Evolutionary conservation across 371 early-diverging fungal species (phyloP).

Genomic region (Gilbertella persicaria): DNA sequence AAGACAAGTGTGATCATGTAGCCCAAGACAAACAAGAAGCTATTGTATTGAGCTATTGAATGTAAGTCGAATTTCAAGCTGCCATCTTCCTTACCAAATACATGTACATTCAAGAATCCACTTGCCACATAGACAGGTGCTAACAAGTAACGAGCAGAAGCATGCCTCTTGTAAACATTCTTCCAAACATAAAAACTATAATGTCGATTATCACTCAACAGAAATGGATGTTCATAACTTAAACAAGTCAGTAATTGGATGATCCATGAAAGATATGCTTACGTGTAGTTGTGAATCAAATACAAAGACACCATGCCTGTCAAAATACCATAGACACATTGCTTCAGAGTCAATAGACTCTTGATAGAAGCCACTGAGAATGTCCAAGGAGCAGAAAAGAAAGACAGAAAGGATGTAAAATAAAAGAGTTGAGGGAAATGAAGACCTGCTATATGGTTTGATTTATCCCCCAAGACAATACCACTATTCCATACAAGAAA

Average conservation of each 20-base stretch:
- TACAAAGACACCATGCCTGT: slow-evolving; percentile 4
- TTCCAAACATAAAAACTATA: slow-evolving; percentile 95
- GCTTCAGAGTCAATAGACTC: background rate
- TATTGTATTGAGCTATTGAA: slow-evolving; percentile 34
- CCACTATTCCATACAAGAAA: slow-evolving; percentile 85
- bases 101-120: slow-evolving; percentile 40
- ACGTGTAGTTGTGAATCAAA: slow-evolving; percentile 60
- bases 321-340: slow-evolving; percentile 2
- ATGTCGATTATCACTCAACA: slow-evolving; percentile 95
- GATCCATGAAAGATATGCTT: slow-evolving; percentile 22
- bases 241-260: background rate
- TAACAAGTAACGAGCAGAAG: slow-evolving; percentile 58
- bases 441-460: slow-evolving; percentile 80
- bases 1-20: slow-evolving; percentile 50
- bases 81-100: slow-evolving; percentile 21
- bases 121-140: slow-evolving; percentile 70
- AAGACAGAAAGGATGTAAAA: slow-evolving; percentile 69
- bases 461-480: slow-evolving; percentile 87
- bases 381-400: slow-evolving; percentile 43
- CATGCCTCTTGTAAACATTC: slow-evolving; percentile 64
- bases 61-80: slow-evolving; percentile 3
- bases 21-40: slow-evolving; percentile 47
- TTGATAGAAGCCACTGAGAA: background rate
- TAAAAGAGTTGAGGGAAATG: slow-evolving; percentile 92
- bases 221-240: slow-evolving; percentile 90